Base-by-base conservation (phyloP, 192 early-diverging fungal species). In the Podila verticillata region DNA sequence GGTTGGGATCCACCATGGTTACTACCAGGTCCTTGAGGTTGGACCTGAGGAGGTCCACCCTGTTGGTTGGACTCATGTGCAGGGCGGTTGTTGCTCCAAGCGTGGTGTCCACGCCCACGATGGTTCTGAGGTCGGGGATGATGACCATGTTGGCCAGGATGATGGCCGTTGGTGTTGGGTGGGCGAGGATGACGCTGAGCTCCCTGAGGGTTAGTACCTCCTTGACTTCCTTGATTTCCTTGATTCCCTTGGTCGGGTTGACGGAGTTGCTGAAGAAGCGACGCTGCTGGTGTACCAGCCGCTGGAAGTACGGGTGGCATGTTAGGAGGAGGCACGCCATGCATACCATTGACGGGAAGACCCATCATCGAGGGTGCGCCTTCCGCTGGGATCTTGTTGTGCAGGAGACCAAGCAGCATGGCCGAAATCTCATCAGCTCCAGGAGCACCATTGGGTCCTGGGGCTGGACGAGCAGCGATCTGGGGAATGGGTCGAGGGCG, bases 231-330 rank as follows among this genome's bases (percentile, higher is more conserved):
- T 22, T 68, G 72, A 57, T 6, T 17, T 1, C 54, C 36, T 5
- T 58, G 63, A 13, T 59, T 57, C 49, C 39, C 15, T 44, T 80
- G 65, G 22, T 72, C 64, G 5, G 66, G 77, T 19, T 72, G 70
- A n/a, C 61, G 65, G 7, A 80, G 66, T 8, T 58, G 69, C 34
- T 80, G 64, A 64, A 80, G 59, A 22, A 80, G 61, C 2, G 77
- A 32, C 1, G 77, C 77, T 6, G 70, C 65, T 22, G 71, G 69
- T 1, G 70, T 51, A 62, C 77, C 77, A n/a, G 77, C 77, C 17
- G 65, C 61, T 20, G 77, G 77, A 4, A 72, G 70, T 0, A 64
- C 64, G 10, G 67, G 65, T 28, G 13, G 29, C 32, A 63, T 12
- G 29, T 22, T 24, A 28, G 26, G 32, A 70, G 24, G 34, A 8